Percentiles rank a stretch among this genome's conserved stretches.
phyloP scores from a whole-genome alignment of 2,329 filamentous ascomycete genomes.

The Colletotrichum tofieldiae region DNA sequence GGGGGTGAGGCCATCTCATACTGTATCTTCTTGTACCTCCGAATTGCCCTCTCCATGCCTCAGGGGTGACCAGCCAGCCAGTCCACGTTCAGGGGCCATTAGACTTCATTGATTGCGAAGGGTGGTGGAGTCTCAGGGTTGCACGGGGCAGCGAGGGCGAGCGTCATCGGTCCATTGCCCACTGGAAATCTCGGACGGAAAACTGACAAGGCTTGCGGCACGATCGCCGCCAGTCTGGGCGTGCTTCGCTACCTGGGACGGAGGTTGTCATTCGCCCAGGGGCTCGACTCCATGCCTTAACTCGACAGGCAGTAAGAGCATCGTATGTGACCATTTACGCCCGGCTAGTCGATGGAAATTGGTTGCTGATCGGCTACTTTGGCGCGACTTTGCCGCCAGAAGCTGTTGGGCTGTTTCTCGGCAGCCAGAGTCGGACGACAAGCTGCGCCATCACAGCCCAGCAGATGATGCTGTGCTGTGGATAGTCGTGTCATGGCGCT shows the following conservation, averaged over 20 bases:
- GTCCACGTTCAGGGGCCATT: slow-evolving; percentile 24
- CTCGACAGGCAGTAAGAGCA: slow-evolving; percentile 12
- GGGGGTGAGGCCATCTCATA: background rate
- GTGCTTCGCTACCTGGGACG: slow-evolving; percentile 1
- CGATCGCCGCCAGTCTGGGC: slow-evolving; percentile 31
- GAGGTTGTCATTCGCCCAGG: slow-evolving; percentile 15
- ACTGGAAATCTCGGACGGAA: slow-evolving; percentile 36
- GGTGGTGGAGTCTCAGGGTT: slow-evolving; percentile 36
- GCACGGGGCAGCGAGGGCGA: slow-evolving; percentile 38
- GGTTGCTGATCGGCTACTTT: slow-evolving; percentile 13
- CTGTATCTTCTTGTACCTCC: slow-evolving; percentile 26
- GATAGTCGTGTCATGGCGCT: slow-evolving; percentile 11
- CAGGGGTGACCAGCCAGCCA: slow-evolving; percentile 13
- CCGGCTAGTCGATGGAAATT: background rate
- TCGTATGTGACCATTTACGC: background rate
- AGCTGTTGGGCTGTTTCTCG: background rate
- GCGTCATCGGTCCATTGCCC: slow-evolving; percentile 42
- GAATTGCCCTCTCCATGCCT: slow-evolving; percentile 4
- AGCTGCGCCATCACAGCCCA: slow-evolving; percentile 1
- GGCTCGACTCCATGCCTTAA: slow-evolving; percentile 7
- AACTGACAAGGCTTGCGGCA: slow-evolving; percentile 14
- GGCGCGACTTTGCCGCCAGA: slow-evolving; percentile 23
- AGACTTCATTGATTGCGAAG: slow-evolving; percentile 38
- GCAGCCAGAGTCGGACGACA: background rate
- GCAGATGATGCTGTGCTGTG: slow-evolving; percentile 6